Evolutionary conservation across 2,329 filamentous ascomycete species (phyloP), one percentile per base, ranked within the genome.

Genomic region (Fusarium buharicum): DNA sequence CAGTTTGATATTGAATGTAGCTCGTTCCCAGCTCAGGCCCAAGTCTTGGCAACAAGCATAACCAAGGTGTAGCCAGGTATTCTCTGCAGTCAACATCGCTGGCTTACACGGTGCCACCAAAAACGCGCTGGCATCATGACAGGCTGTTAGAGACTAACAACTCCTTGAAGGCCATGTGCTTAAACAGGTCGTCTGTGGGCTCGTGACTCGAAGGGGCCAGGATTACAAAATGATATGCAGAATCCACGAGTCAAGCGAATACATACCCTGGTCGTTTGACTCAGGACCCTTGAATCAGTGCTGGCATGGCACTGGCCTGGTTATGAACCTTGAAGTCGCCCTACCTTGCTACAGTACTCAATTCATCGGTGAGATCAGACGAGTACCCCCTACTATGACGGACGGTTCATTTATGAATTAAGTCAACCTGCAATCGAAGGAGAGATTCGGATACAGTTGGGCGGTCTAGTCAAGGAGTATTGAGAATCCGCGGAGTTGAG

Each of bases 201-300:
- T 70, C 66, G 69, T 70, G 69, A 71, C 69, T 69, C 69, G 57
- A 67, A 53, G 44, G 53, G 44, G 55, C 59, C 53, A 30, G 59
- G 63, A 57, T 71, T 44, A 33, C 48, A 62, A 67, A 64, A 73
- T 74, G 72, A 67, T 74, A 69, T 73, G 70, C 72, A 74, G 71
- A 62, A 73, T 69, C 71, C 71, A 72, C 69, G 73, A 75, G 73
- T 74, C 73, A 74, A 75, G 72, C 69, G 64, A 73, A 52, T 63
- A 54, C 53, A 50, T 33, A 50, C 61, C 65, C 63, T 55, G 45
- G 48, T 61, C 47, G 59, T 34, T 50, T 55, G 46, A 43, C 22
- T 50, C 59, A 43, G 48, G 56, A 41, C 55, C 47, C 48, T 39
- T 52, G 37, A 55, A 36, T 54, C 27, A 55, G 59, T 30, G 49